A percentile compares a stretch with the other conserved stretches of the same genome.
Evolutionary conservation across 2,329 filamentous ascomycete genomes (phyloP).

Genomic region (Zymoseptoria brevis): DNA sequence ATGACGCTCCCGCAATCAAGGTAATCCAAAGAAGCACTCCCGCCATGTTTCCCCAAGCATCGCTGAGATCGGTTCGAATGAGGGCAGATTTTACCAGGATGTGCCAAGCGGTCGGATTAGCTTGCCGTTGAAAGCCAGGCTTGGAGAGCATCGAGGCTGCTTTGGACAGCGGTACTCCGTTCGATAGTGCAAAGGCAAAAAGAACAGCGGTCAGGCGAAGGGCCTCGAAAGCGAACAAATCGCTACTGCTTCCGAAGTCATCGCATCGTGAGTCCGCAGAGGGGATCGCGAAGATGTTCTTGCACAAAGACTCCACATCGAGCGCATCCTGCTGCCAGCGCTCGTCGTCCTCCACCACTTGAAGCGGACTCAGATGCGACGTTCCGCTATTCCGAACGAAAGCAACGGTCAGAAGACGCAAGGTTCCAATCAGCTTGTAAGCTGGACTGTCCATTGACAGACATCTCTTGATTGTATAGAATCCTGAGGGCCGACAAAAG

Average conservation of each 20-base stretch:
- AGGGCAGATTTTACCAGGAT: slow-evolving; percentile 21
- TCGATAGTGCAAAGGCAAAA: slow-evolving; percentile 22
- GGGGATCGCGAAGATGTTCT: slow-evolving; percentile 13
- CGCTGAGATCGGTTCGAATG: slow-evolving; percentile 20
- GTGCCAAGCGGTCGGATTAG: slow-evolving; percentile 9
- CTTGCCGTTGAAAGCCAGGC: not conserved
- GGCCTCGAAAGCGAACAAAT: slow-evolving; percentile 23
- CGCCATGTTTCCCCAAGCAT: slow-evolving; percentile 28
- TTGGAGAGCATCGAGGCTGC: slow-evolving; percentile 10
- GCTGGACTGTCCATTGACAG: slow-evolving; percentile 10
- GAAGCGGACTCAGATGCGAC: slow-evolving; percentile 1
- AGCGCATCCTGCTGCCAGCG: slow-evolving; percentile 5
- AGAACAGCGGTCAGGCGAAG: slow-evolving; percentile 21
- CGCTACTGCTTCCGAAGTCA: slow-evolving; percentile 9
- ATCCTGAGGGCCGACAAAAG: slow-evolving; percentile 13
- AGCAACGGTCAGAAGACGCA: slow-evolving; percentile 12
- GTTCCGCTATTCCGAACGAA: slow-evolving; percentile 7
- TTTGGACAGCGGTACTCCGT: slow-evolving; percentile 18
- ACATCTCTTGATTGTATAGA: slow-evolving; percentile 8
- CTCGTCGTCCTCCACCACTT: slow-evolving; percentile 1
- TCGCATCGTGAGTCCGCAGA: slow-evolving; percentile 4
- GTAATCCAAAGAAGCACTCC: slow-evolving; percentile 29
- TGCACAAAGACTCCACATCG: slow-evolving; percentile 2
- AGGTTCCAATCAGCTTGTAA: slow-evolving; percentile 9
- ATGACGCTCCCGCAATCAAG: slow-evolving; percentile 26